Evolutionary conservation across 139 green algal genomes (phyloP).

Genomic region (Edaphochlamys debaryana): DNA sequence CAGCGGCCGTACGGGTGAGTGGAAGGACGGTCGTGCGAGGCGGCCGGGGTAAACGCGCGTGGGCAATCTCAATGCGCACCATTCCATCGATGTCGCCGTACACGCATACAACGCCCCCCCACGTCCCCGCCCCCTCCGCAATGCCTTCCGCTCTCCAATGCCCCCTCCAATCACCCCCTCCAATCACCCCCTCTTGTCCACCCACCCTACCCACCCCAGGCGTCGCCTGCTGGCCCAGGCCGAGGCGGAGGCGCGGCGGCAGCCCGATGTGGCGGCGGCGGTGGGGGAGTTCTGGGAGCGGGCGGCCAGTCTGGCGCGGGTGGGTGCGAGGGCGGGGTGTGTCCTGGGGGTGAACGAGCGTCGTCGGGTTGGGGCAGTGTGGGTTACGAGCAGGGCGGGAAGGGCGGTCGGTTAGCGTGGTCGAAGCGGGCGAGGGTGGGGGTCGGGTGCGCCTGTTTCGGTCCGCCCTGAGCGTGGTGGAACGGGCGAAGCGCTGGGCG

Average conservation of each 20-base stretch:
- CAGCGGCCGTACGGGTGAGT: no score
- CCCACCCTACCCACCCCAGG: neutral
- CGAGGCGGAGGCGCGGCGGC: slow-evolving; percentile 24
- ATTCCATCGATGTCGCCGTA: no score
- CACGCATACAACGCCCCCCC: no score
- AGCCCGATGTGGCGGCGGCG: slow-evolving; percentile 14
- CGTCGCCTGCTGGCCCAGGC: neutral
- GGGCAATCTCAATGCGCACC: neutral
- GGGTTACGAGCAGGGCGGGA: neutral
- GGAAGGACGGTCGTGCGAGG: no score
- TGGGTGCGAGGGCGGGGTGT: neutral
- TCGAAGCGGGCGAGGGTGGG: no score
- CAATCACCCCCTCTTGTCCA: neutral
- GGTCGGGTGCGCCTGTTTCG: no score
- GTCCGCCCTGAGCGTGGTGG: no score
- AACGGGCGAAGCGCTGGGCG: no score
- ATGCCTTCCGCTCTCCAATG: no score
- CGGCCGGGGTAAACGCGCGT: no score
- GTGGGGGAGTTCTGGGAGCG: neutral
- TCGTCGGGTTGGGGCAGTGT: neutral
- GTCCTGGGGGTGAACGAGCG: neutral
- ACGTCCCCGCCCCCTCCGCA: no score
- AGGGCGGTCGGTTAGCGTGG: neutral
- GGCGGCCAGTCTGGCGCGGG: neutral
- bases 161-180: neutral